A percentile compares a stretch with the other conserved stretches of the same genome.
These are phyloP conservation scores for Trichoderma gamsii DNA, from an alignment of 495 filamentous ascomycete species.

Conservation along the genomic window DNA sequence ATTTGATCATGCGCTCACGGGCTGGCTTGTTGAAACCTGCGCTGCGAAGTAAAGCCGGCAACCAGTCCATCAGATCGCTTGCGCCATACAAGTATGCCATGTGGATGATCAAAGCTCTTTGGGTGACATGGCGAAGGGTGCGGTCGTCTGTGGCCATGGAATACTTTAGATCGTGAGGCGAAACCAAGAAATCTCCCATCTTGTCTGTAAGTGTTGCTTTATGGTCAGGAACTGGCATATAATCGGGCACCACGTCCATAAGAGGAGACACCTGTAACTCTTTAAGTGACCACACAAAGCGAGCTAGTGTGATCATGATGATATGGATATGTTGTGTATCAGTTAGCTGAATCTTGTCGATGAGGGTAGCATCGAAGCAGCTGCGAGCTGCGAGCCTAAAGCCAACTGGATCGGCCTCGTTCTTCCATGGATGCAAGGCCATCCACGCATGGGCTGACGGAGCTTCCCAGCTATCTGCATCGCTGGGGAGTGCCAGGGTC, in stretches of 20 bases:
- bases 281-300: background rate
- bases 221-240: background rate
- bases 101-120: background rate
- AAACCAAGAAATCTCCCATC: background rate
- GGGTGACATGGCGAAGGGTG: background rate
- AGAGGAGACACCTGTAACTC: background rate
- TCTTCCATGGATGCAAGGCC: background rate
- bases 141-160: background rate
- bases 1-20: background rate
- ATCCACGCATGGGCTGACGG: background rate
- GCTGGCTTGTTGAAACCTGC: background rate
- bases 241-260: background rate
- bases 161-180: background rate
- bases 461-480: background rate
- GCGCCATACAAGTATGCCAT: background rate
- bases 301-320: background rate
- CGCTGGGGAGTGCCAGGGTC: background rate
- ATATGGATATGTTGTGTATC: background rate
- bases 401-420: background rate
- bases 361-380: background rate
- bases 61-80: background rate
- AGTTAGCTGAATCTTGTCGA: background rate
- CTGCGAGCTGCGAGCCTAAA: background rate
- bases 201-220: background rate
- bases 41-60: background rate